phyloP scores from a whole-genome alignment of 257 asterid species.

The Lycium ferocissimum region DNA sequence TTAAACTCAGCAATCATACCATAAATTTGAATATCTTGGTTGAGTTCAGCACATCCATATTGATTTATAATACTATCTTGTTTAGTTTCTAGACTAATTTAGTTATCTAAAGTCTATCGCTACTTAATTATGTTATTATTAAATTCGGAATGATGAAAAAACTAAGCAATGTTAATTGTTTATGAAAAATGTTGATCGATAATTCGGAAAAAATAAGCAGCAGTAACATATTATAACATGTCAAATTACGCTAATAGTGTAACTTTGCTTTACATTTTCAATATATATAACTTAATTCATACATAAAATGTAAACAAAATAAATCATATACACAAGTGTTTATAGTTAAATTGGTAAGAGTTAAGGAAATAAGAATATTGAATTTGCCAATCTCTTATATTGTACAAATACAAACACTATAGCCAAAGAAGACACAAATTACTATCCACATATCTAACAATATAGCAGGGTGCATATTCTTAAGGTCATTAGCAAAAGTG shows the following conservation, averaged over 20 bases:
- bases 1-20: not conserved
- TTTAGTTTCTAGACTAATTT: not conserved
- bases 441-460: not conserved
- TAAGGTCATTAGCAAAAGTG: not conserved
- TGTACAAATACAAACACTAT: not conserved
- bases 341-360: not conserved
- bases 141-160: not conserved
- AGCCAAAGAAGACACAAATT: not conserved
- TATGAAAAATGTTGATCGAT: not conserved
- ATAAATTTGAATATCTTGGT: not conserved
- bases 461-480: not conserved
- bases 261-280: not conserved
- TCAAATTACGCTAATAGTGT: not conserved
- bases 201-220: not conserved
- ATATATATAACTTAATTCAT: not conserved
- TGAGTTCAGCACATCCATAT: not conserved
- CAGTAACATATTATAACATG: not conserved
- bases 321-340: not conserved
- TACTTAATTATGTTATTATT: not conserved
- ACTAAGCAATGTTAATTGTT: not conserved
- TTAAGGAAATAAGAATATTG: not conserved
- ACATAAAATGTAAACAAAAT: not conserved
- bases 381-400: not conserved
- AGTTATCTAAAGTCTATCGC: not conserved
- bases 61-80: not conserved